phyloP scores from a whole-genome alignment of 768 basidiomycete species.

The Calocybe cyanea region DNA sequence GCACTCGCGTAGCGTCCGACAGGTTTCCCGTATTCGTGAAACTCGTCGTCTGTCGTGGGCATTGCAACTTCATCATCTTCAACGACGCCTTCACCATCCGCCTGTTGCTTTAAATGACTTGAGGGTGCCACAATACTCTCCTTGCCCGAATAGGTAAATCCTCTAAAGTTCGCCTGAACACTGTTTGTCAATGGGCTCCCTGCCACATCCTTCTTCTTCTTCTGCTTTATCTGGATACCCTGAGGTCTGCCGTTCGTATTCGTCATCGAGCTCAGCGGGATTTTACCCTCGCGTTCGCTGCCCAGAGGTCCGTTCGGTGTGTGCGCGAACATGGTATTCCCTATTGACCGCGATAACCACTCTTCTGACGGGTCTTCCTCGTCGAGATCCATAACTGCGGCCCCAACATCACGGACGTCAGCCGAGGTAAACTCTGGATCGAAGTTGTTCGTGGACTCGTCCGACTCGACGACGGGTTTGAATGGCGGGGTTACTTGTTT shows the following conservation, averaged over 20 bases:
- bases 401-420: constrained; percentile 74
- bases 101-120: constrained; percentile 36
- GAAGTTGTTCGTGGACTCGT: constrained; percentile 97
- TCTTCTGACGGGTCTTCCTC: constrained; percentile 70
- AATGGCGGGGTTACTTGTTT: constrained; percentile 96
- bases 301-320: constrained; percentile 79
- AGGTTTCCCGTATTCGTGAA: constrained; percentile 57
- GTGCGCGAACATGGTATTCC: constrained; percentile 38
- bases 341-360: constrained; percentile 55
- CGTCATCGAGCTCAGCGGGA: constrained; percentile 13
- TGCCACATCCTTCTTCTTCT: constrained; percentile 40
- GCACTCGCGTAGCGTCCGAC: constrained; percentile 69
- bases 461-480: constrained; percentile 96
- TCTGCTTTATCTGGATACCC: constrained; percentile 53
- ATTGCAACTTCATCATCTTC: constrained; percentile 48
- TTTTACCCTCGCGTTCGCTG: constrained; percentile 38
- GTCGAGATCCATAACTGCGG: constrained; percentile 48
- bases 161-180: constrained; percentile 95
- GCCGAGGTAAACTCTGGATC: constrained; percentile 96
- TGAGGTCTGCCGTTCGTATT: constrained; percentile 19
- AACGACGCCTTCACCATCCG: constrained; percentile 52
- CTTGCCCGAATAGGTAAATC: constrained; percentile 85
- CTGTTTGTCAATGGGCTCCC: constrained; percentile 82
- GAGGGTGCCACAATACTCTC: constrained; percentile 55
- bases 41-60: constrained; percentile 71